Conservation (phyloP, 306 rosid genomes). For the Acacia acuminata region DNA sequence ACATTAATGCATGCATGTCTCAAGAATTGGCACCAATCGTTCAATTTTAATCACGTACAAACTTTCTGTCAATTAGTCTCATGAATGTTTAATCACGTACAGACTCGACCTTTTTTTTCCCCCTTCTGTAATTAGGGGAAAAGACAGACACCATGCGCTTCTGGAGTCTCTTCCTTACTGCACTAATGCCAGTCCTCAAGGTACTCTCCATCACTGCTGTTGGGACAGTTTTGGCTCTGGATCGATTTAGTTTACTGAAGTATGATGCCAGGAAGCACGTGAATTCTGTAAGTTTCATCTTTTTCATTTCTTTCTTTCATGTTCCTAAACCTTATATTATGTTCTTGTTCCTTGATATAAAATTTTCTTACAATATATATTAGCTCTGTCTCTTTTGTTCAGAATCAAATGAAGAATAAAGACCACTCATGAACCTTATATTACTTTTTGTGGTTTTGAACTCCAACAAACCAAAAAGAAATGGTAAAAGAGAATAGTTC, state of each 20-base stretch:
- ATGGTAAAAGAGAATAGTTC: too few relatives aligned
- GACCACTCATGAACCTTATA: too few relatives aligned
- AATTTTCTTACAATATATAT: not conserved
- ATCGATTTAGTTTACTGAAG: constrained; percentile 36
- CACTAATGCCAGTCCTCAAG: constrained; percentile 47
- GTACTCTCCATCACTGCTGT: constrained; percentile 36
- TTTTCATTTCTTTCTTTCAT: not conserved
- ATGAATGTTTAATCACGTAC: not conserved
- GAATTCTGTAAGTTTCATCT: constrained; percentile 33
- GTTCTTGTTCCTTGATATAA: not conserved
- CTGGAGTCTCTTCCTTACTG: constrained; percentile 44
- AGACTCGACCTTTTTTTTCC: not conserved
- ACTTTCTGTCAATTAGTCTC: not conserved
- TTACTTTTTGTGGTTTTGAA: too few relatives aligned
- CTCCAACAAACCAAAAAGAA: too few relatives aligned
- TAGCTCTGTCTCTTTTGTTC: not conserved
- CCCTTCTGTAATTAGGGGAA: not conserved
- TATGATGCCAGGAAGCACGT: constrained; percentile 38
- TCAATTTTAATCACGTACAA: not conserved
- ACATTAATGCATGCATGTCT: not conserved
- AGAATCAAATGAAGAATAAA: too few relatives aligned
- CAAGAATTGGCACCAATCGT: not conserved
- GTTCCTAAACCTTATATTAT: not conserved
- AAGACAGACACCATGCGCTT: constrained; percentile 24
- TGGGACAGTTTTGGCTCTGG: constrained; percentile 40